Evolutionary conservation across 306 rosid species (phyloP), one percentile per base, ranked within the genome.

Genomic region (Astragalus glycyphyllos): DNA sequence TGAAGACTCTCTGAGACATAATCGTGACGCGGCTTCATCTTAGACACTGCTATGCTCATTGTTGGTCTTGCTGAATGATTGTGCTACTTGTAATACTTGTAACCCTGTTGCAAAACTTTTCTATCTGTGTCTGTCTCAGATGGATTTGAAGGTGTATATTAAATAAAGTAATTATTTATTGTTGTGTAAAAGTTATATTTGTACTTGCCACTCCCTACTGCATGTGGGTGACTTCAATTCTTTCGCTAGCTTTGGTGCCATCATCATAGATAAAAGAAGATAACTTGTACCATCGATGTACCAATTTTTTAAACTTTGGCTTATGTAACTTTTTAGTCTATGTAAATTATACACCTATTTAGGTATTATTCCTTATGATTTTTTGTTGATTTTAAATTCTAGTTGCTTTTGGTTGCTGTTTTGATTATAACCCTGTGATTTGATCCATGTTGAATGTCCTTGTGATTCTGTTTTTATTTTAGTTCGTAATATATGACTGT

Each of bases 1-100:
- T 68, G 71, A 89, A 85, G 65, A 84, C n/a, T 53, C 95, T 58
- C 65, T 90, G 77, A 84, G 86, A 66, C 87, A 78, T 72, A 87
- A 78, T 64, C 72, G 68, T 64, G 67, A 77, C 73, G 2, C 48
- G 11, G 50, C 26, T 58, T 3, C 69, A 26, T 44, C 75, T 58
- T 57, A 40, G 41, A 42, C 49, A 45, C 74, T 34, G 48, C 77
- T 42, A 29, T 20, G 23, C 60, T 56, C 31, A 23, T 51, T 16
- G 7, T 68, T 46, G 40, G 35, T 63, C 34, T 1, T 44, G 69
- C 51, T 32, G 47, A 58, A 46, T 57, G 59, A 58, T 13, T 71
- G 12, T 69, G 58, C 58, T 35, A 47, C 65, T 15, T 72, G 47
- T 45, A 57, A 72, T 58, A 12, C 55, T 59, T 8, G 31, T 37